These are phyloP conservation scores for Fusarium heterosporum DNA, from an alignment of 2,329 filamentous ascomycete species.

Conservation along the genomic window DNA sequence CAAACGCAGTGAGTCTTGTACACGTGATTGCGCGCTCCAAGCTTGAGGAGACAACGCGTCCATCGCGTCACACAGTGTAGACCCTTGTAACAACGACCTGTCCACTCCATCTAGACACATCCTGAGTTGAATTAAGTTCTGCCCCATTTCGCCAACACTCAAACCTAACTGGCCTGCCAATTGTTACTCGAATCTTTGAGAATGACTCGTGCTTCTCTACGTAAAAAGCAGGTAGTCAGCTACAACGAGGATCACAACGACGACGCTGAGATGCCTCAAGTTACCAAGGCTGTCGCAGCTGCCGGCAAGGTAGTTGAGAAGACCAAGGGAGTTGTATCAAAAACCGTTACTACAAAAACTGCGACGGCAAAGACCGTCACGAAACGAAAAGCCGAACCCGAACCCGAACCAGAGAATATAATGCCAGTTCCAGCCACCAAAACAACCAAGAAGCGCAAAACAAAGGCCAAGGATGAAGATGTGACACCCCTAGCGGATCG, in stretches of 20 bases:
- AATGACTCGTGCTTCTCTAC: conserved; percentile 53
- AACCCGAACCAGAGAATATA: conserved; percentile 40
- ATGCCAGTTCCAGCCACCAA: conserved; percentile 42
- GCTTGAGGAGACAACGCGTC: conserved; percentile 34
- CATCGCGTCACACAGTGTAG: conserved; percentile 35
- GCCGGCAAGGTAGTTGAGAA: conserved; percentile 47
- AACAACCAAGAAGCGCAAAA: conserved; percentile 58
- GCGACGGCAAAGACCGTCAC: conserved; percentile 39
- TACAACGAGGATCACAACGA: conserved; percentile 49
- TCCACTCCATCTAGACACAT: background rate
- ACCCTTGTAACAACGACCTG: background rate
- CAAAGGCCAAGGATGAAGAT: conserved; percentile 55
- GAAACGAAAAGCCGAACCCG: conserved; percentile 51
- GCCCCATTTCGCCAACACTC: too few relatives aligned
- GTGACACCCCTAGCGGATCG: conserved; percentile 74
- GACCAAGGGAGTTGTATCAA: conserved; percentile 43
- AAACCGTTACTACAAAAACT: conserved; percentile 43
- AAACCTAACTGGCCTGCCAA: background rate
- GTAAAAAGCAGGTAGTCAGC: conserved; percentile 50
- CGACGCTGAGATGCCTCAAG: conserved; percentile 32
- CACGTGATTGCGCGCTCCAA: conserved; percentile 44
- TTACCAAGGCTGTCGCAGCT: conserved; percentile 28
- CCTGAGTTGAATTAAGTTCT: background rate
- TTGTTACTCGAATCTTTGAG: background rate
- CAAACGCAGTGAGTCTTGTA: background rate